phyloP scores from a whole-genome alignment of 495 filamentous ascomycete species.

The Podospora appendiculata region DNA sequence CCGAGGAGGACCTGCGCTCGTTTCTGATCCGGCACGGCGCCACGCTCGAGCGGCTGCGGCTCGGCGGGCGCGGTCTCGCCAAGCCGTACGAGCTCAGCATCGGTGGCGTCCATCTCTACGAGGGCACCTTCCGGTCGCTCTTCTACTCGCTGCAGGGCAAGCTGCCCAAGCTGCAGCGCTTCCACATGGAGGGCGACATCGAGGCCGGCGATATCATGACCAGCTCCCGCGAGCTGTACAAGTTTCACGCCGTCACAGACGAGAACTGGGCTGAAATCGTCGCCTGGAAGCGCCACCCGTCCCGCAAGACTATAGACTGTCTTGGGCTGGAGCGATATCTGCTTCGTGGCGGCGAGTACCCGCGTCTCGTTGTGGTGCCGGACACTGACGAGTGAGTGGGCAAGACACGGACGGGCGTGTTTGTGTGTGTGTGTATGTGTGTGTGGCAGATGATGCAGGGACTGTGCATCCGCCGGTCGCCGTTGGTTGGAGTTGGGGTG shows the following conservation, averaged over 20 bases:
- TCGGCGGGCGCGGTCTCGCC: constrained; percentile 37
- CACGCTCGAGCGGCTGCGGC: constrained; percentile 33
- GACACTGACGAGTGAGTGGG: not conserved
- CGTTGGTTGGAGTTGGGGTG: not conserved
- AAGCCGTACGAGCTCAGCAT: constrained; percentile 29
- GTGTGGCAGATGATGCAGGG: not conserved
- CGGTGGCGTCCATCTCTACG: constrained; percentile 37
- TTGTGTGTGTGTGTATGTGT: not conserved
- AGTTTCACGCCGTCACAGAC: constrained; percentile 35
- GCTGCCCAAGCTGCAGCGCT: constrained; percentile 26
- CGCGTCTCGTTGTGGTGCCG: constrained; percentile 9
- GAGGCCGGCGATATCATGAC: constrained; percentile 31
- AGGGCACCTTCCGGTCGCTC: constrained; percentile 34
- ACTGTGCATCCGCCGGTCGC: not conserved
- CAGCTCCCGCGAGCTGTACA: constrained; percentile 31
- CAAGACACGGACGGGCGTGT: not conserved
- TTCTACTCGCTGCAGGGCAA: constrained; percentile 29
- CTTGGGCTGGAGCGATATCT: constrained; percentile 34
- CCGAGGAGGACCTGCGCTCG: constrained; percentile 35
- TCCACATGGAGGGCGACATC: constrained; percentile 40
- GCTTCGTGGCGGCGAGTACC: constrained; percentile 32
- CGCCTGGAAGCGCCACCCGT: constrained; percentile 13
- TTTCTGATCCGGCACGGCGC: constrained; percentile 33
- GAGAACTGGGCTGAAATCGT: constrained; percentile 31
- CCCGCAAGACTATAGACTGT: constrained; percentile 31